A percentile compares a stretch with the other conserved stretches of the same genome.
phyloP scores from a whole-genome alignment of 2,329 filamentous ascomycete species.

The Arachnopeziza araneosa region DNA sequence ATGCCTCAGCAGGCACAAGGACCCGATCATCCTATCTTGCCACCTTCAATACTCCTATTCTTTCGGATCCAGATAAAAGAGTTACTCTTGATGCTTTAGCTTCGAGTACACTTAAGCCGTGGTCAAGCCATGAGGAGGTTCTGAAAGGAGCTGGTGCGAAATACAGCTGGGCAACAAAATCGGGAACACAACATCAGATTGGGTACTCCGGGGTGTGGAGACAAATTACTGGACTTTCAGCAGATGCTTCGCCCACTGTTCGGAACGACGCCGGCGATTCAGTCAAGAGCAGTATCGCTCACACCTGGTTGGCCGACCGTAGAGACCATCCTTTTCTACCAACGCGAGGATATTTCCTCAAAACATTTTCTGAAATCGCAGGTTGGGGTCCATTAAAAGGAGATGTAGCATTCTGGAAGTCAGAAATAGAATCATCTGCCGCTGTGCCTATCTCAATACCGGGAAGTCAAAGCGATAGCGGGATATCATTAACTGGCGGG shows the following conservation, averaged over 20 bases:
- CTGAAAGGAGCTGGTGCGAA: constrained; percentile 72
- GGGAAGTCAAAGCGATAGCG: constrained; percentile 61
- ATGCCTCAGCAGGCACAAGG: constrained; percentile 82
- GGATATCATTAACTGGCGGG: constrained; percentile 77
- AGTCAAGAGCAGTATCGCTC: constrained; percentile 80
- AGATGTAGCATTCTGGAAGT: constrained; percentile 90
- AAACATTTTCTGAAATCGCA: constrained; percentile 75
- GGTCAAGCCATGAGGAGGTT: constrained; percentile 90
- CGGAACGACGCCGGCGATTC: constrained; percentile 83
- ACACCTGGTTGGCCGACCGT: constrained; percentile 73
- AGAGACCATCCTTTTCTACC: constrained; percentile 84
- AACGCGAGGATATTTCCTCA: constrained; percentile 73
- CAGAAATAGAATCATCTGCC: constrained; percentile 75
- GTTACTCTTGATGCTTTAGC: constrained; percentile 75
- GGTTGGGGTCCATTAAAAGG: constrained; percentile 78
- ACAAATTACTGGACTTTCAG: constrained; percentile 74
- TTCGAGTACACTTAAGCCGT: constrained; percentile 81
- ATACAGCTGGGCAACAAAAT: constrained; percentile 64
- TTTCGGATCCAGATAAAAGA: constrained; percentile 76
- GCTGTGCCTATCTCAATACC: constrained; percentile 70
- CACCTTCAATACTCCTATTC: constrained; percentile 73
- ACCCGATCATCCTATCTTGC: constrained; percentile 90
- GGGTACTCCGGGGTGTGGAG: constrained; percentile 81
- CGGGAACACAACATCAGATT: constrained; percentile 67
- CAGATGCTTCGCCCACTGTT: constrained; percentile 73